Evolutionary conservation across 1,284 basidiomycete genomes (phyloP).

Genomic region (Flammula alnicola): DNA sequence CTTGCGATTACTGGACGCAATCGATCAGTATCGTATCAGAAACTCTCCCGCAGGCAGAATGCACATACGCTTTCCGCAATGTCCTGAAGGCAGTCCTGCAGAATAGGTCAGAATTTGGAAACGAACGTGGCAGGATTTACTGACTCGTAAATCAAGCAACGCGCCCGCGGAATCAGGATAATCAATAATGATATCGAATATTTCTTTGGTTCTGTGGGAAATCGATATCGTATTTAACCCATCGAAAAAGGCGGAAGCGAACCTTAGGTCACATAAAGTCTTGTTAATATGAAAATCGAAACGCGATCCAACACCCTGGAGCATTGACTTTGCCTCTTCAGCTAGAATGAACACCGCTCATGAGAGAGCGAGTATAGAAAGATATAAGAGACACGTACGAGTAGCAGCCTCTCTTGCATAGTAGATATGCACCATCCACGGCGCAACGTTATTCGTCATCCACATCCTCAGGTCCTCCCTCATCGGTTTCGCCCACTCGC

Average conservation of each 20-base stretch:
- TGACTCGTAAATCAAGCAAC: conserved; percentile 82
- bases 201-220: conserved; percentile 78
- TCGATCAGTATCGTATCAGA: neutral
- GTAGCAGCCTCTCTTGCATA: conserved; percentile 63
- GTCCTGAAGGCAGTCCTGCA: conserved; percentile 69
- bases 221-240: no score
- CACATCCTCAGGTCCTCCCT: conserved; percentile 69
- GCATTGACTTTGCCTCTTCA: conserved; percentile 70
- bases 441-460: conserved; percentile 78
- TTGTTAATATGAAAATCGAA: conserved; percentile 93
- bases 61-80: conserved; percentile 69
- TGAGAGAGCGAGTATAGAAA: conserved; percentile 21
- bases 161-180: conserved; percentile 88
- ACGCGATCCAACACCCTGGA: conserved; percentile 81
- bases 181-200: conserved; percentile 95
- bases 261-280: conserved; percentile 85
- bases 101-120: conserved; percentile 78
- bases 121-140: conserved; percentile 59
- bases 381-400: conserved; percentile 42
- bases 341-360: conserved; percentile 53
- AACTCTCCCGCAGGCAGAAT: neutral
- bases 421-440: conserved; percentile 85
- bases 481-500: conserved; percentile 72
- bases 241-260: no score
- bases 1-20: conserved; percentile 70